Evolutionary conservation across 768 basidiomycete genomes (phyloP).

Genomic region (Mycena amicta): DNA sequence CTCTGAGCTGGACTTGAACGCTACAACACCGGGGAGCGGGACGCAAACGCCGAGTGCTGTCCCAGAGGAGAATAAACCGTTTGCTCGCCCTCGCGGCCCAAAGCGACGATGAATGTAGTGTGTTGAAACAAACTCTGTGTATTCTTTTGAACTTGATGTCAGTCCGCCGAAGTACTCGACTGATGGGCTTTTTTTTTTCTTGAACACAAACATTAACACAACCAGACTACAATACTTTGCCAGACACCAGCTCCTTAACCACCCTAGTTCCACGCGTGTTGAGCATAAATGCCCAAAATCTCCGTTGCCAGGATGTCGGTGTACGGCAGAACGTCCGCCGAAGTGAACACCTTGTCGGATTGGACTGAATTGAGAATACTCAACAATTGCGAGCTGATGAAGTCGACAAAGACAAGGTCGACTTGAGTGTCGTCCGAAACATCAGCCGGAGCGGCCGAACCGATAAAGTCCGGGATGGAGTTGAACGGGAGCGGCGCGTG

Average conservation of each 20-base stretch:
- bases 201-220: neutral
- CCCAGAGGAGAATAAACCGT: constrained; percentile 44
- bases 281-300: constrained; percentile 60
- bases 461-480: constrained; percentile 58
- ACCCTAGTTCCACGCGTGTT: constrained; percentile 44
- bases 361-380: constrained; percentile 59
- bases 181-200: too few relatives aligned
- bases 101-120: constrained; percentile 44
- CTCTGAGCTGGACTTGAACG: constrained; percentile 51
- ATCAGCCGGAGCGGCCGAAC: constrained; percentile 53
- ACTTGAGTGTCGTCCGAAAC: constrained; percentile 53
- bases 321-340: constrained; percentile 56
- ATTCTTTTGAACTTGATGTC: neutral
- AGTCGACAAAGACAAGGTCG: constrained; percentile 78
- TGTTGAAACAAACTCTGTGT: neutral
- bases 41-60: constrained; percentile 13
- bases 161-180: too few relatives aligned
- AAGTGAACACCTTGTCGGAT: constrained; percentile 49
- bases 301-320: constrained; percentile 51
- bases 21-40: constrained; percentile 18
- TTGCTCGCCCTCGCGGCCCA: constrained; percentile 74
- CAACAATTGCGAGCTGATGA: constrained; percentile 58
- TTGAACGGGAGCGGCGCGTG: constrained; percentile 66
- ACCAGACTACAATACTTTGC: neutral
- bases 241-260: neutral